Conservation (phyloP, 2,329 filamentous ascomycete species). For the Clarireedia paspali region DNA sequence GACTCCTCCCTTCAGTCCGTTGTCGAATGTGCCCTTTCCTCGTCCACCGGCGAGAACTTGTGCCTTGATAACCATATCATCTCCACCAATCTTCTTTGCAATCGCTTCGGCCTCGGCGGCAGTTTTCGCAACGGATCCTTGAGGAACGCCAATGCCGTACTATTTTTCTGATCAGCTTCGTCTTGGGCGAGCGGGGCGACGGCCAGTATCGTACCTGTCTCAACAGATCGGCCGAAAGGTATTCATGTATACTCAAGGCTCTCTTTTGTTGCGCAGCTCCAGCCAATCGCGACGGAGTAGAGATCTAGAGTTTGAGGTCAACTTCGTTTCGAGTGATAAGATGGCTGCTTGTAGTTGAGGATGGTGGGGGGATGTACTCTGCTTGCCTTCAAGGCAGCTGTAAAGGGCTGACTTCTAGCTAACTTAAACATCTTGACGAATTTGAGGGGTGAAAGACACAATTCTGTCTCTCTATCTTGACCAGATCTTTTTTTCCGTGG, state of each 20-base stretch:
- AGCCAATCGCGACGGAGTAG: constrained; percentile 49
- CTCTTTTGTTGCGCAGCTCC: constrained; percentile 69
- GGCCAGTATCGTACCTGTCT: constrained; percentile 46
- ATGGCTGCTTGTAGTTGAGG: constrained; percentile 7
- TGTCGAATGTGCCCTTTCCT: constrained; percentile 97
- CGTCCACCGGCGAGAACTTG: constrained; percentile 96
- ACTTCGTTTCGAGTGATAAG: constrained; percentile 20
- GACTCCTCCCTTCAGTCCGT: constrained; percentile 97
- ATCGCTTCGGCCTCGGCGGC: constrained; percentile 85
- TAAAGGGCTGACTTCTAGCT: constrained; percentile 72
- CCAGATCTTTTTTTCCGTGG: constrained; percentile 10
- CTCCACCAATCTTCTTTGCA: constrained; percentile 82
- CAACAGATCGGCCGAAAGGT: constrained; percentile 88
- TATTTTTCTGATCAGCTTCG: constrained; percentile 35
- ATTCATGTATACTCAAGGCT: constrained; percentile 95
- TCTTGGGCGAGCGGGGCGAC: constrained; percentile 12
- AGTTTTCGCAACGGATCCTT: constrained; percentile 76
- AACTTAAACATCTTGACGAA: constrained; percentile 73
- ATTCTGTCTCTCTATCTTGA: constrained; percentile 16
- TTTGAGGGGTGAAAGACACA: constrained; percentile 17
- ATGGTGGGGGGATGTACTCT: constrained; percentile 50
- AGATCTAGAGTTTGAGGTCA: constrained; percentile 31
- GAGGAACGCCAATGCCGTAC: constrained; percentile 92
- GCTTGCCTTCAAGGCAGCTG: constrained; percentile 69
- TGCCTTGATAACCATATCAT: constrained; percentile 99